phyloP scores from a whole-genome alignment of 2,329 filamentous ascomycete genomes.

The Alternaria brassicicola region DNA sequence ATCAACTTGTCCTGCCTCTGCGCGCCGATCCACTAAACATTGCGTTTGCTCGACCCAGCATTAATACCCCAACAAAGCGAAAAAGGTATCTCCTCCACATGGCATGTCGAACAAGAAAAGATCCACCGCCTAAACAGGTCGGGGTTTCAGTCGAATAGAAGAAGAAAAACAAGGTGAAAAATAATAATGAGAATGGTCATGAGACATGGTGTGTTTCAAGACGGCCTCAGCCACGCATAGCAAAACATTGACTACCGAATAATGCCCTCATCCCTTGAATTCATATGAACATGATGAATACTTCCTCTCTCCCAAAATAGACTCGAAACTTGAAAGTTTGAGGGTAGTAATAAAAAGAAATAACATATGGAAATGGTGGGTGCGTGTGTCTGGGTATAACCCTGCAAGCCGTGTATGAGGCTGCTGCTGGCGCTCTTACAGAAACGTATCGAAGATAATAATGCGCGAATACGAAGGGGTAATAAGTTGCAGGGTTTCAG shows the following conservation, averaged over 20 bases:
- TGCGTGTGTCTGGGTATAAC: slow-evolving; percentile 22
- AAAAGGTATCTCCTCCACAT: slow-evolving; percentile 13
- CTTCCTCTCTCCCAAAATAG: background rate
- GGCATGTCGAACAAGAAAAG: background rate
- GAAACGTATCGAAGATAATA: slow-evolving; percentile 14
- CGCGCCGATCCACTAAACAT: background rate
- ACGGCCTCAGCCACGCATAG: slow-evolving; percentile 11
- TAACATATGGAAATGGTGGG: slow-evolving; percentile 8
- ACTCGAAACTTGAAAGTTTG: background rate
- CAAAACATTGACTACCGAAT: background rate
- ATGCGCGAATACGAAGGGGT: slow-evolving; percentile 20
- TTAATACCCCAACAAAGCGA: background rate
- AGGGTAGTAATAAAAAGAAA: slow-evolving; percentile 1
- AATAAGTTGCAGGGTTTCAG: slow-evolving; percentile 18
- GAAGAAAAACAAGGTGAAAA: background rate
- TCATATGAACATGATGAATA: background rate
- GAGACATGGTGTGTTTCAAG: slow-evolving; percentile 25
- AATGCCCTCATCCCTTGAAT: slow-evolving; percentile 1
- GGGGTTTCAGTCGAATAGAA: background rate
- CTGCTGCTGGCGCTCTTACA: slow-evolving; percentile 27
- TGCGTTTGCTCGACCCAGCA: background rate
- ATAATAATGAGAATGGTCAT: slow-evolving; percentile 12
- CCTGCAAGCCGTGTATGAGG: slow-evolving; percentile 22
- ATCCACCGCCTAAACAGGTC: slow-evolving; percentile 1
- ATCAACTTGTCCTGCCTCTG: background rate